Evolutionary conservation across 129 eudicot species (phyloP).

Genomic region (Flaveria robusta): DNA sequence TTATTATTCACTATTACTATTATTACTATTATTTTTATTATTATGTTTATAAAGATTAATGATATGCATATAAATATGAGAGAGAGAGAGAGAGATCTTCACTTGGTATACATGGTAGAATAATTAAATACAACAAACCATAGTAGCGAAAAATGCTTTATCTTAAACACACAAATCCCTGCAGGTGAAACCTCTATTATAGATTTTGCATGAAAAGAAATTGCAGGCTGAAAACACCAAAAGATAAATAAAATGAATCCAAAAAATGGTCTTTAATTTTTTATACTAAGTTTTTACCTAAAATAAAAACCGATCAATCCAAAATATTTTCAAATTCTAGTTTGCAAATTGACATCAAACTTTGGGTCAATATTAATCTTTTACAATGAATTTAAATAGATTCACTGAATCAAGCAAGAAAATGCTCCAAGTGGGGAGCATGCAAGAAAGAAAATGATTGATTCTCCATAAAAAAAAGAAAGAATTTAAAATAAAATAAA

Average conservation of each 20-base stretch:
- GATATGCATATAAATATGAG: too few species aligned
- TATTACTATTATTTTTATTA: too few species aligned
- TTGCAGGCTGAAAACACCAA: neutral
- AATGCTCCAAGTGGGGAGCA: conserved; percentile 3
- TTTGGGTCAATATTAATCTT: too few species aligned
- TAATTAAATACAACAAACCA: too few species aligned
- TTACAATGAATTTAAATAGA: neutral
- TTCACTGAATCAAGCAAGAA: conserved; percentile 4
- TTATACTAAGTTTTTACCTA: neutral
- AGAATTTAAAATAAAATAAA: neutral
- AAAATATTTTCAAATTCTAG: too few species aligned
- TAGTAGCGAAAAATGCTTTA: neutral
- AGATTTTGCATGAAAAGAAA: neutral
- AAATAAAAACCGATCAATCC: neutral
- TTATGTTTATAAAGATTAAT: too few species aligned
- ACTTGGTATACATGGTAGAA: too few species aligned
- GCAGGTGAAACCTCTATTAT: neutral
- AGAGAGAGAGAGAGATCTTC: too few species aligned
- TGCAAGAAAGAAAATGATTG: conserved; percentile 21
- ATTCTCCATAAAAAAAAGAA: neutral
- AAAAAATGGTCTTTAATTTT: neutral
- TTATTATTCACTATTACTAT: too few species aligned
- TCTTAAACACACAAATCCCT: neutral
- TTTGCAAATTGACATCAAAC: too few species aligned
- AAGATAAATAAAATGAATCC: neutral